Evolutionary conservation across 2,329 filamentous ascomycete species (phyloP).

Genomic region (Colletotrichum graminicola): DNA sequence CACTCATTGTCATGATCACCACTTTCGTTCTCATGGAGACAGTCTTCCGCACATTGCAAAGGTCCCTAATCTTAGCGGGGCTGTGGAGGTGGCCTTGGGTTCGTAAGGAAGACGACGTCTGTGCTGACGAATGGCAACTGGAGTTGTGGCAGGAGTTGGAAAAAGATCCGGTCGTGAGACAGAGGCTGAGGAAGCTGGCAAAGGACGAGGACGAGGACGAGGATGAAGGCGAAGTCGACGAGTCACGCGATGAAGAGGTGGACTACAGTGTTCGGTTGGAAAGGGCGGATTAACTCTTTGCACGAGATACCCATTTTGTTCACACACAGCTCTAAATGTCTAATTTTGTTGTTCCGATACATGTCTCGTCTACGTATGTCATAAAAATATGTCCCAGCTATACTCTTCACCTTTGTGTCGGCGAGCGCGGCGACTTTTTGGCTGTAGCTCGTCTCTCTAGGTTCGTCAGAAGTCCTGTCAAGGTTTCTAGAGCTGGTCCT

Average conservation of each 20-base stretch:
- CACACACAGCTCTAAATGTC: neutral
- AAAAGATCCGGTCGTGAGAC: conserved; percentile 60
- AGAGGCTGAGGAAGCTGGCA: conserved; percentile 57
- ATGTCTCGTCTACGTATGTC: neutral
- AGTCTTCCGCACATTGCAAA: conserved; percentile 64
- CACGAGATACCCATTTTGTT: conserved; percentile 30
- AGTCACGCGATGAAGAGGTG: neutral
- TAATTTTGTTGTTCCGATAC: neutral
- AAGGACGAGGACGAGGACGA: conserved; percentile 49
- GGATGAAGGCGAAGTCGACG: conserved; percentile 39
- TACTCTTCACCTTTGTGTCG: neutral
- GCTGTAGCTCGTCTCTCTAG: neutral
- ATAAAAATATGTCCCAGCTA: neutral
- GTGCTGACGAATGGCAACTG: conserved; percentile 62
- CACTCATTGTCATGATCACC: conserved; percentile 72
- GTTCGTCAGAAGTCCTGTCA: neutral
- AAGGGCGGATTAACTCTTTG: conserved; percentile 18
- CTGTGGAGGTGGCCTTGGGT: conserved; percentile 63
- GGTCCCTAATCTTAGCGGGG: conserved; percentile 59
- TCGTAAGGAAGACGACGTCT: conserved; percentile 44
- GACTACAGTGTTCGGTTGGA: neutral
- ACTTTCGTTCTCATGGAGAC: conserved; percentile 75
- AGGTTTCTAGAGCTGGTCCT: neutral
- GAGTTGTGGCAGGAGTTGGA: conserved; percentile 71
- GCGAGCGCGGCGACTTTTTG: neutral